These are phyloP conservation scores for Rhizophora apiculata DNA, from an alignment of 345 rosid genomes.

Conservation along the genomic window DNA sequence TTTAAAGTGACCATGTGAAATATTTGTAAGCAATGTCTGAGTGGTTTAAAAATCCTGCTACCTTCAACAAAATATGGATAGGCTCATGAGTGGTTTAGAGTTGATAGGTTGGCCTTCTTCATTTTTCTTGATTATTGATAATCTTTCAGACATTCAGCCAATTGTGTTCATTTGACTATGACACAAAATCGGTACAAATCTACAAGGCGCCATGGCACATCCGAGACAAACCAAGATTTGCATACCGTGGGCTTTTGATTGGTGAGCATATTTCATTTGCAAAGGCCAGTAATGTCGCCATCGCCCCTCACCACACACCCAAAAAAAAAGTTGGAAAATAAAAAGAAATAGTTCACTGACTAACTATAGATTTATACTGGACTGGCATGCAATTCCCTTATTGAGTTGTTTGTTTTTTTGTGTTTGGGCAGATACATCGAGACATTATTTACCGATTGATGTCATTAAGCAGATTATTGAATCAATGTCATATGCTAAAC, in stretches of 20 bases:
- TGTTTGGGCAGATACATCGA: conserved; percentile 68
- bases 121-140: conserved; percentile 1
- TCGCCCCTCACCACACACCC: no score
- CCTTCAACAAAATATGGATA: background rate
- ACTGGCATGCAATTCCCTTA: background rate
- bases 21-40: background rate
- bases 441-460: conserved; percentile 71
- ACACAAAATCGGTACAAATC: conserved; percentile 60
- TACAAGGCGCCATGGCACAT: conserved; percentile 83
- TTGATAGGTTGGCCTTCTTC: background rate
- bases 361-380: no score
- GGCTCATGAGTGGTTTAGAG: background rate
- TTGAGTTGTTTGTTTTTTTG: background rate
- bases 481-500: conserved; percentile 93
- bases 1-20: conserved; percentile 2
- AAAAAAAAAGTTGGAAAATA: no score
- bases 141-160: conserved; percentile 90
- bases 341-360: no score
- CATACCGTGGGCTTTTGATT: conserved; percentile 75
- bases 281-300: background rate
- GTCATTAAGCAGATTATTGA: conserved; percentile 81
- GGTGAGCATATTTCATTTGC: conserved; percentile 39
- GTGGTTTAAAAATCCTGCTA: background rate
- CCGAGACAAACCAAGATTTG: conserved; percentile 80
- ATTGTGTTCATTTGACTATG: conserved; percentile 72